phyloP scores from a whole-genome alignment of 129 eudicot species.

The Lactuca sativa region DNA sequence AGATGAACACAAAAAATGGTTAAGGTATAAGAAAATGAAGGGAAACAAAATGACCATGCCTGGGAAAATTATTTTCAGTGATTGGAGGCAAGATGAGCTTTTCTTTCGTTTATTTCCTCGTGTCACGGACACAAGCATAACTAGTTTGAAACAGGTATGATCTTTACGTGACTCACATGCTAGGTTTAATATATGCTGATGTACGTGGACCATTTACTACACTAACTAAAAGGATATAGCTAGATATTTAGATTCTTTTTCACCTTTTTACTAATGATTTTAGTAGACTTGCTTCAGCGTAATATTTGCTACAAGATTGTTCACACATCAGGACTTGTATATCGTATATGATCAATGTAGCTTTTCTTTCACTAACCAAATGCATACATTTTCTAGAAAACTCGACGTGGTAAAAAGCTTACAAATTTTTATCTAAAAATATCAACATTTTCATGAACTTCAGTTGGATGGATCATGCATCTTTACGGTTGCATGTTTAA shows the following conservation, averaged over 20 bases:
- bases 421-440: background rate
- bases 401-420: background rate
- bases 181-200: background rate
- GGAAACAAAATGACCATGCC: conserved; percentile 26
- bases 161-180: background rate
- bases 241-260: no score
- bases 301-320: background rate
- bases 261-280: no score
- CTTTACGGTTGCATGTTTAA: background rate
- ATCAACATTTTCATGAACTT: no score
- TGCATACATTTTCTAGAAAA: background rate
- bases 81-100: conserved; percentile 45
- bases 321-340: background rate
- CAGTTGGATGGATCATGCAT: background rate
- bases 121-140: conserved; percentile 39
- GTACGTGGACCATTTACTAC: background rate
- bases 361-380: background rate
- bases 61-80: conserved; percentile 41
- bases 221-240: background rate
- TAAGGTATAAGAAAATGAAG: conserved; percentile 33
- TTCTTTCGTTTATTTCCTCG: conserved; percentile 33
- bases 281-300: background rate
- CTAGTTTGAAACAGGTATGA: conserved; percentile 33
- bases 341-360: background rate
- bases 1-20: conserved; percentile 33